Percentiles rank a stretch among this genome's conserved stretches.
Conservation (phyloP, 495 filamentous ascomycete species). For the Penicillium roqueforti region DNA sequence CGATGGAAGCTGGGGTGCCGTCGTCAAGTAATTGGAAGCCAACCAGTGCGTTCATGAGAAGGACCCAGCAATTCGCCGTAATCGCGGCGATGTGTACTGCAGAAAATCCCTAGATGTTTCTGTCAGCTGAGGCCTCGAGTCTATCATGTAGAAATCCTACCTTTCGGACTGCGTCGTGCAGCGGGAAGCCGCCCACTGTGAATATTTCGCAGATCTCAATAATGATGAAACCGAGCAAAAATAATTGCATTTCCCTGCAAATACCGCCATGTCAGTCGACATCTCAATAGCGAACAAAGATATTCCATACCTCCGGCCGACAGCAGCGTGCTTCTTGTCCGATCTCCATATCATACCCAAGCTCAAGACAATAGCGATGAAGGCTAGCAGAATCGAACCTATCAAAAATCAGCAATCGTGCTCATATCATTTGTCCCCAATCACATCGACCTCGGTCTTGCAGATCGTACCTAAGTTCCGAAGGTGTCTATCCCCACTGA, state of each 20-base stretch:
- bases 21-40: constrained; percentile 94
- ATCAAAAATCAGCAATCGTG: constrained; percentile 13
- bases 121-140: not conserved
- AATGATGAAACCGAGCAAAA: constrained; percentile 81
- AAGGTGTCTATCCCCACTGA: constrained; percentile 60
- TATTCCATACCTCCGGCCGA: constrained; percentile 76
- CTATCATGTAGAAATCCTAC: constrained; percentile 10
- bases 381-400: constrained; percentile 90
- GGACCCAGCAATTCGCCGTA: constrained; percentile 80
- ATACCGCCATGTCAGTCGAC: constrained; percentile 8
- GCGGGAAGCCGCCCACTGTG: constrained; percentile 81
- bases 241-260: constrained; percentile 89
- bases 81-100: constrained; percentile 92
- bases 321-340: constrained; percentile 90
- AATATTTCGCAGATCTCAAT: constrained; percentile 96
- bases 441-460: not conserved
- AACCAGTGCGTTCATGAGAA: constrained; percentile 87
- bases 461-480: constrained; percentile 76
- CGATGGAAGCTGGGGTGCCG: constrained; percentile 79
- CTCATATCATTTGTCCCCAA: not conserved
- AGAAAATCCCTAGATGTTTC: constrained; percentile 65
- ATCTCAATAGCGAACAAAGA: not conserved
- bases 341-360: constrained; percentile 68
- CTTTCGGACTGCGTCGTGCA: constrained; percentile 60
- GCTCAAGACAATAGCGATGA: constrained; percentile 66